These are phyloP conservation scores for Dipteronia dyeriana DNA, from an alignment of 345 rosid species.

Conservation along the genomic window DNA sequence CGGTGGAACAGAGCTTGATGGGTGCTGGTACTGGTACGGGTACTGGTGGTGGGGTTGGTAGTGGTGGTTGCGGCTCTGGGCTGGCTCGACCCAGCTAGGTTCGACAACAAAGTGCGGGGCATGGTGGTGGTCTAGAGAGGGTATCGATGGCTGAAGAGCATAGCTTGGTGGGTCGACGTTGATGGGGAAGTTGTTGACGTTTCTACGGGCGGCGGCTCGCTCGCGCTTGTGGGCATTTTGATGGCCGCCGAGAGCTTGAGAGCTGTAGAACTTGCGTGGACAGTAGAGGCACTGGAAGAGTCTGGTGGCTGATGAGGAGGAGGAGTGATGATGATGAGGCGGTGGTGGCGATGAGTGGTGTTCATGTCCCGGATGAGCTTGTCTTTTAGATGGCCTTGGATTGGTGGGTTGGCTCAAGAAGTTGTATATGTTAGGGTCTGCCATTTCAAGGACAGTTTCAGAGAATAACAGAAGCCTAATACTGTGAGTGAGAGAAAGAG, in stretches of 20 bases:
- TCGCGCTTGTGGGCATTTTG: conserved; percentile 97
- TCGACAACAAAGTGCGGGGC: background rate
- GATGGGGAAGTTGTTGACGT: conserved; percentile 29
- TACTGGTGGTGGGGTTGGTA: too few relatives aligned
- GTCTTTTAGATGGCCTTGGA: conserved; percentile 30
- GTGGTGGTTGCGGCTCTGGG: background rate
- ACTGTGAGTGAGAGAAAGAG: background rate
- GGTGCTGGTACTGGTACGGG: conserved; percentile 4
- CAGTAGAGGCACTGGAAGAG: conserved; percentile 84
- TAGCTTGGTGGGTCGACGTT: background rate
- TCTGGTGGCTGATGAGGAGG: conserved; percentile 21
- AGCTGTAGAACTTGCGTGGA: conserved; percentile 83
- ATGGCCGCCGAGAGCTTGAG: conserved; percentile 98
- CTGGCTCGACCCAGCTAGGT: background rate
- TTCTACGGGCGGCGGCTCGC: conserved; percentile 81
- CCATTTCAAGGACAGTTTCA: conserved; percentile 29
- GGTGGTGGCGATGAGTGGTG: conserved; percentile 23
- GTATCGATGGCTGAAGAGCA: background rate
- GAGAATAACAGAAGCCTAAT: conserved; percentile 7
- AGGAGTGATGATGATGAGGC: conserved; percentile 21
- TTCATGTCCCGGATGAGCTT: conserved; percentile 14
- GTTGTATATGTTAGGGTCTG: conserved; percentile 47
- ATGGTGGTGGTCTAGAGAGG: conserved; percentile 14
- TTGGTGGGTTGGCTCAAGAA: conserved; percentile 34
- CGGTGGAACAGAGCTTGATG: conserved; percentile 13